Evolutionary conservation across 2,329 filamentous ascomycete genomes (phyloP).

Genomic region (Diaporthe aspalathi): DNA sequence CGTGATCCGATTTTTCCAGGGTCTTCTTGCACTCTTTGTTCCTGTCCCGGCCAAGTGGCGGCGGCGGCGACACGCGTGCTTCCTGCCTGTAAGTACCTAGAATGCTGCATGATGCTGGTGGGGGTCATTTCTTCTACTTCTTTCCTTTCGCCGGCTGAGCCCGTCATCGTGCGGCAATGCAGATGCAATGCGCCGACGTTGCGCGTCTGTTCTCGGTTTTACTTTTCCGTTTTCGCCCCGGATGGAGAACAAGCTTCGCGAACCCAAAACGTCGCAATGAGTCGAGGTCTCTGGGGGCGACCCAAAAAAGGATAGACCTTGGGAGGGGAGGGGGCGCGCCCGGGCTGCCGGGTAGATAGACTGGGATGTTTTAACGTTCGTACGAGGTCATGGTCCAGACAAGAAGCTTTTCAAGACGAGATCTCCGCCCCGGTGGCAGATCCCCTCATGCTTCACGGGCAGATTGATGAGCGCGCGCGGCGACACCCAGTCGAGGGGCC

Average conservation of each 20-base stretch:
- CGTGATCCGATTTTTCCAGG: background rate
- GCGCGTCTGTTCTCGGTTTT: constrained; percentile 14
- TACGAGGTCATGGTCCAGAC: constrained; percentile 12
- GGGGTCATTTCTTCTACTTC: background rate
- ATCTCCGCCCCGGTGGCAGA: constrained; percentile 4
- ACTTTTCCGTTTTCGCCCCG: background rate
- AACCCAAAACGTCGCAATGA: constrained; percentile 29
- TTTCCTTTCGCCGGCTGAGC: background rate
- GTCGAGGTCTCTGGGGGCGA: constrained; percentile 7
- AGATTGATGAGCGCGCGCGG: background rate
- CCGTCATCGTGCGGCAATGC: background rate
- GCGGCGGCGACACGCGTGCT: constrained; percentile 17
- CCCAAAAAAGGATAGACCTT: background rate
- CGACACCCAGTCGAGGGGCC: background rate
- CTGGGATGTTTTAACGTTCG: constrained; percentile 20
- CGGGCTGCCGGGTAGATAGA: background rate
- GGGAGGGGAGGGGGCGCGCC: background rate
- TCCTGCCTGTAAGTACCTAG: background rate
- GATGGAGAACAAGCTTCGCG: constrained; percentile 17
- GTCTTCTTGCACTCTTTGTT: too few species aligned
- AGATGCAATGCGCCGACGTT: background rate
- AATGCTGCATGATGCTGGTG: too few species aligned
- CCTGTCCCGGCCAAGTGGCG: background rate
- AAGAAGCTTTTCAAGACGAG: background rate
- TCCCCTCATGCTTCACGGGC: background rate